Conservation (phyloP, 371 early-diverging fungal species). For the Rhizopus sp. region DNA sequence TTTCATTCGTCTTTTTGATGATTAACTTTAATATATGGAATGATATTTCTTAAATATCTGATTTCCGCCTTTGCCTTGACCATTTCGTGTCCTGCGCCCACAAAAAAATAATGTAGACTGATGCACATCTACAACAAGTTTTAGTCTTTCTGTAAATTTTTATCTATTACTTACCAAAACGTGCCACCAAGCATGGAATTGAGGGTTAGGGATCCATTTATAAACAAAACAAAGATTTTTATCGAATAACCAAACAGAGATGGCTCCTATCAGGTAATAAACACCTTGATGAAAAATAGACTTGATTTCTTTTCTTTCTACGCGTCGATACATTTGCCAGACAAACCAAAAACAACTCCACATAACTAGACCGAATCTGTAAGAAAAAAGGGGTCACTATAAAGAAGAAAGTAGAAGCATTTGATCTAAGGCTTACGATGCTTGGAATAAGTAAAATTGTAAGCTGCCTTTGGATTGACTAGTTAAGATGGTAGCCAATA, state of each 20-base stretch:
- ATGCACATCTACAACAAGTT: conserved; percentile 10
- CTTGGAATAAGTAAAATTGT: conserved; percentile 48
- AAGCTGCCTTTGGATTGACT: conserved; percentile 40
- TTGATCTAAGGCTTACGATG: conserved; percentile 25
- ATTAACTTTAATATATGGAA: not conserved
- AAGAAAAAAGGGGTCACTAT: no score
- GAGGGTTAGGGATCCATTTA: conserved; percentile 35
- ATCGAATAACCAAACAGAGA: conserved; percentile 45
- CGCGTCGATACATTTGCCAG: conserved; percentile 33
- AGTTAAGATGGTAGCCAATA: conserved; percentile 40
- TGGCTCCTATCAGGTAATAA: conserved; percentile 27
- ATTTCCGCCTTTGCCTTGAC: not conserved
- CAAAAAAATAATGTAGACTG: conserved; percentile 19
- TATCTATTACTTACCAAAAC: conserved; percentile 6
- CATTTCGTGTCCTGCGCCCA: conserved; percentile 15
- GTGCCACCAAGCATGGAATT: conserved; percentile 26
- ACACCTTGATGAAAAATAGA: conserved; percentile 35
- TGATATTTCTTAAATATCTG: conserved; percentile 3
- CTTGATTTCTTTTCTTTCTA: conserved; percentile 20
- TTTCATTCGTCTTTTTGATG: not conserved
- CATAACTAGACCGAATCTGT: conserved; percentile 46
- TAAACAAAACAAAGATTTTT: conserved; percentile 40
- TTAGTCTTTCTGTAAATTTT: not conserved
- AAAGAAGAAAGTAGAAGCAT: not conserved
- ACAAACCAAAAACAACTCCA: conserved; percentile 47